phyloP scores from a whole-genome alignment of 257 asterid genomes.

The Solanum pinnatisectum region DNA sequence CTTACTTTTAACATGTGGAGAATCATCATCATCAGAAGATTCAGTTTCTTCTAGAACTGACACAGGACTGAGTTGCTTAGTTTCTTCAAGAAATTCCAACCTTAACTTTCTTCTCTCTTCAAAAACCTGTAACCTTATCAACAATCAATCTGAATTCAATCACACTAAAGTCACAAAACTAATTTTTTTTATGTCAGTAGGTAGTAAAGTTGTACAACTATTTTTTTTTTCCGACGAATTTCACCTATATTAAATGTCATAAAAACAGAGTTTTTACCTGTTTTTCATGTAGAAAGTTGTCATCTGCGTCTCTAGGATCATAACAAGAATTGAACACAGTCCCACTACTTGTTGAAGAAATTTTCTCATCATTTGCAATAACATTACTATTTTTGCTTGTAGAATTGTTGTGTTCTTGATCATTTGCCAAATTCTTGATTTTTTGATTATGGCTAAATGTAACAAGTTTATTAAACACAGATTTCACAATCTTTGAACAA shows the following conservation, averaged over 20 bases:
- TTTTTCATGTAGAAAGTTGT: background rate
- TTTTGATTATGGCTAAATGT: background rate
- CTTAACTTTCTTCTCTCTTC: conserved; percentile 21
- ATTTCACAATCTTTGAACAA: conserved; percentile 34
- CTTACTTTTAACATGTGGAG: conserved; percentile 35
- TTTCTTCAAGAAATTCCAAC: conserved; percentile 14
- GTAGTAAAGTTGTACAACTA: background rate
- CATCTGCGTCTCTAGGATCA: conserved; percentile 18
- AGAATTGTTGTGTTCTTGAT: background rate
- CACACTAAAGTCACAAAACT: background rate
- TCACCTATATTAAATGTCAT: background rate
- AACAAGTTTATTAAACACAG: conserved; percentile 21
- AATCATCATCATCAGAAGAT: conserved; percentile 25
- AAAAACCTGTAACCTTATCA: conserved; percentile 29
- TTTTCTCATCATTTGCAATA: conserved; percentile 16
- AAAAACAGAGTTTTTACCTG: conserved; percentile 21
- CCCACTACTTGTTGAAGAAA: conserved; percentile 28
- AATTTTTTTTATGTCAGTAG: background rate
- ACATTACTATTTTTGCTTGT: background rate
- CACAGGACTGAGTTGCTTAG: conserved; percentile 50
- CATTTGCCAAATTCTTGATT: conserved; percentile 9
- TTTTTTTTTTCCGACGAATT: background rate
- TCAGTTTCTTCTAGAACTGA: conserved; percentile 57
- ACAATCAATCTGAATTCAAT: background rate
- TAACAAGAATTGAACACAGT: conserved; percentile 32